Evolutionary conservation across 2,329 filamentous ascomycete species (phyloP).

Genomic region (Fusarium brevicatenulatum): DNA sequence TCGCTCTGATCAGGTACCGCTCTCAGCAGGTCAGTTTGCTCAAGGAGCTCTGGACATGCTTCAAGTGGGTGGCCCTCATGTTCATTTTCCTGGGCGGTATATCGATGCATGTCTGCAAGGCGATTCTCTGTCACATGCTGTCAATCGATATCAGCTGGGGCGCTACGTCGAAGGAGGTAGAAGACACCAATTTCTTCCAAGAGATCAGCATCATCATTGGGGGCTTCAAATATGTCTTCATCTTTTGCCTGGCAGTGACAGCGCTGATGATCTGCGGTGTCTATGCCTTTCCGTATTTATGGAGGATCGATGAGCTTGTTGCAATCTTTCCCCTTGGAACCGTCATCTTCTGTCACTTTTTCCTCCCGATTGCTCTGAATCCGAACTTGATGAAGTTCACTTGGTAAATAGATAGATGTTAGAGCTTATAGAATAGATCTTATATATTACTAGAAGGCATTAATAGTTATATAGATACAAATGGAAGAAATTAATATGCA

Average conservation of each 20-base stretch:
- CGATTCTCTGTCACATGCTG: slow-evolving; percentile 36
- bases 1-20: slow-evolving; percentile 23
- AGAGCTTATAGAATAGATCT: not conserved
- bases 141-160: slow-evolving; percentile 39
- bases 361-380: not conserved
- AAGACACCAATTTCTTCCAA: not conserved
- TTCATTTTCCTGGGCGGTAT: slow-evolving; percentile 42
- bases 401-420: not conserved
- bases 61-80: slow-evolving; percentile 38
- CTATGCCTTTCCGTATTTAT: not conserved
- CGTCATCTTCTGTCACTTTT: not conserved
- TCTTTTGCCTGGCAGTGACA: not conserved
- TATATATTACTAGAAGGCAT: fast-evolving
- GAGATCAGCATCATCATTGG: not conserved
- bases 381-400: not conserved
- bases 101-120: slow-evolving; percentile 38
- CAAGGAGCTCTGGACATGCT: slow-evolving; percentile 29
- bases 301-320: not conserved
- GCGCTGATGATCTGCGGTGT: not conserved
- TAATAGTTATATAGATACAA: too few species aligned
- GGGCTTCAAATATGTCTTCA: not conserved
- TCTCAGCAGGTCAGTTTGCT: slow-evolving; percentile 5
- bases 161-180: not conserved
- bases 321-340: not conserved
- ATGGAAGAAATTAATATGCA: too few species aligned